Percentiles rank a stretch among this genome's conserved stretches.
phyloP scores from a whole-genome alignment of 1,139 yeast species.

The Yamadazyma kanchanaburiensis region DNA sequence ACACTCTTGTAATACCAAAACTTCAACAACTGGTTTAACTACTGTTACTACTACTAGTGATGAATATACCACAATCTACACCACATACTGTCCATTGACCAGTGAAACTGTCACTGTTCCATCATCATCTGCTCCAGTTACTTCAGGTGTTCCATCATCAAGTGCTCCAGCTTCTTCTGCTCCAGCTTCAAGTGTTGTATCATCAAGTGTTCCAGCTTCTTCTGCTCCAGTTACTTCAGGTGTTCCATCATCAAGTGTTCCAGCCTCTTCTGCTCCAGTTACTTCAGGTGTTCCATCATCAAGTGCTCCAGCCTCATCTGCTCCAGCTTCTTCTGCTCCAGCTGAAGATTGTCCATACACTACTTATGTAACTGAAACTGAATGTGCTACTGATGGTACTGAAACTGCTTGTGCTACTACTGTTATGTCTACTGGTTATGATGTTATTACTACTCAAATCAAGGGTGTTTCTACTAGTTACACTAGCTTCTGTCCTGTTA shows the following conservation, averaged over 20 bases:
- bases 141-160: slow-evolving; percentile 1
- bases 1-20: slow-evolving; percentile 15
- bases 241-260: no score
- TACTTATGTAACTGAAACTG: slow-evolving; percentile 1
- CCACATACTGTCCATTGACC: slow-evolving; percentile 28
- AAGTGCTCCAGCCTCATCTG: slow-evolving; percentile 2
- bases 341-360: neutral
- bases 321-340: slow-evolving; percentile 2
- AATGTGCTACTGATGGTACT: neutral
- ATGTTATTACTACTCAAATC: no score
- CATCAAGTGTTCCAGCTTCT: no score
- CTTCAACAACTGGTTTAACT: slow-evolving; percentile 27
- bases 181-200: no score
- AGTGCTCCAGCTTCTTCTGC: no score
- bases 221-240: no score
- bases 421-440: no score
- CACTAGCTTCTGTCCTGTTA: no score
- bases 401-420: no score
- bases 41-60: slow-evolving; percentile 14
- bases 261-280: slow-evolving; percentile 4
- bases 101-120: slow-evolving; percentile 3
- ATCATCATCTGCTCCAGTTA: slow-evolving; percentile 2
- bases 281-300: slow-evolving; percentile 2
- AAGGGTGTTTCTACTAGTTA: no score
- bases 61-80: slow-evolving; percentile 18